Percentiles rank a stretch among this genome's conserved stretches.
These are phyloP conservation scores for Lasiodiplodia sp. DNA, from an alignment of 2,329 filamentous ascomycete species.

Conservation along the genomic window DNA sequence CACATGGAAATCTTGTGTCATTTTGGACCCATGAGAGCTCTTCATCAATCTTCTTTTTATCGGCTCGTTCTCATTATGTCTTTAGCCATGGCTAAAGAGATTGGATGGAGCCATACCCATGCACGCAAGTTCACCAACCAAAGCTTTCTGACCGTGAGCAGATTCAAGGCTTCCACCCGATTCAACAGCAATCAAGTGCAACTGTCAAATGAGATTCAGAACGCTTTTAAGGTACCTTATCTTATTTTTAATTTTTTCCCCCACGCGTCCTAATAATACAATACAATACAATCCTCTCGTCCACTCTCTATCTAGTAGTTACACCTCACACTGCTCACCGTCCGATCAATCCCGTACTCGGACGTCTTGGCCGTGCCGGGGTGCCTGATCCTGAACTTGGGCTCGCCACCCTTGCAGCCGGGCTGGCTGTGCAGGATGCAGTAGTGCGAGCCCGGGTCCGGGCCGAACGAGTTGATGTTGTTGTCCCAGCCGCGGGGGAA, in stretches of 20 bases:
- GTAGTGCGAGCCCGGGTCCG: conserved; percentile 2
- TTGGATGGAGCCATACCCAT: too few species aligned
- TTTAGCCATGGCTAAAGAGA: too few species aligned
- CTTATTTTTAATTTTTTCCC: too few species aligned
- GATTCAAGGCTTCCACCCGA: too few species aligned
- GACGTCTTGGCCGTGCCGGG: conserved; percentile 13
- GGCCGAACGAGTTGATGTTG: conserved; percentile 4
- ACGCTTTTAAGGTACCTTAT: too few species aligned
- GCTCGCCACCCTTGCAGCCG: conserved; percentile 1
- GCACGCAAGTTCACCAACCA: too few species aligned
- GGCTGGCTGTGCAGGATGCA: conserved; percentile 1
- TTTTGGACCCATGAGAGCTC: too few species aligned
- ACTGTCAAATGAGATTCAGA: too few species aligned
- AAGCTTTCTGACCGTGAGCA: too few species aligned
- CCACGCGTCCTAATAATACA: not conserved
- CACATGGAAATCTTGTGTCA: too few species aligned
- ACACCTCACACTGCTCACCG: conserved; percentile 6
- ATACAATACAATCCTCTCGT: not conserved
- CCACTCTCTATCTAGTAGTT: not conserved
- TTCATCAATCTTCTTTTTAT: too few species aligned
- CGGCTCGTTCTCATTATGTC: not conserved
- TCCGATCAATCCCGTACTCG: not conserved
- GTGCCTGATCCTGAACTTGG: conserved; percentile 1
- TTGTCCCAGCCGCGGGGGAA: conserved; percentile 1
- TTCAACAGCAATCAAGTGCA: too few species aligned